These are phyloP conservation scores for Mortierella sp. DNA, from an alignment of 371 early-diverging fungal species.

Conservation along the genomic window DNA sequence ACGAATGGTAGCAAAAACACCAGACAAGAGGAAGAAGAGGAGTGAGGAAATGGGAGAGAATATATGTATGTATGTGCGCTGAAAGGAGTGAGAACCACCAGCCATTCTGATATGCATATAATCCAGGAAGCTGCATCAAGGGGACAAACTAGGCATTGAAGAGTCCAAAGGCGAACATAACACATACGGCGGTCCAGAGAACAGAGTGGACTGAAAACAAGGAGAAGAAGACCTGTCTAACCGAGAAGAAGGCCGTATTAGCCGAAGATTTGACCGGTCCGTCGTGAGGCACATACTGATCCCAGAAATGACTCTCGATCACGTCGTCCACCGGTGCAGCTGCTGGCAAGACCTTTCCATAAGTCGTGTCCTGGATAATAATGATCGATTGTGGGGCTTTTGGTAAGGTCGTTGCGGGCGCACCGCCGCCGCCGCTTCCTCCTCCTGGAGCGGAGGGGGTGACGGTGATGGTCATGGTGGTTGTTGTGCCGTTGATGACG, in stretches of 20 bases:
- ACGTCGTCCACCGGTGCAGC: slow-evolving; percentile 39
- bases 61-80: not conserved
- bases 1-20: not conserved
- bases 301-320: slow-evolving; percentile 47
- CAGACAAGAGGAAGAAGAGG: not conserved
- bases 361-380: slow-evolving; percentile 33
- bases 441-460: slow-evolving; percentile 1
- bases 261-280: slow-evolving; percentile 7
- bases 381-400: slow-evolving; percentile 45
- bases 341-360: slow-evolving; percentile 44
- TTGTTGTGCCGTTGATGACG: slow-evolving; percentile 29
- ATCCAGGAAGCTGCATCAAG: too few relatives aligned
- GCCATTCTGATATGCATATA: not conserved
- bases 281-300: slow-evolving; percentile 19
- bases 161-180: not conserved
- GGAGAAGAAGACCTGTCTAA: not conserved
- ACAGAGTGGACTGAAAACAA: not conserved
- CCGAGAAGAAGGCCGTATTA: not conserved
- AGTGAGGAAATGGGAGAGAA: not conserved
- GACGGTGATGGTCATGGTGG: slow-evolving; percentile 21
- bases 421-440: not conserved
- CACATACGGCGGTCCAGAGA: not conserved
- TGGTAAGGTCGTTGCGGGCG: slow-evolving; percentile 11
- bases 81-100: not conserved
- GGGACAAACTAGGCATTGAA: not conserved